These are phyloP conservation scores for Entomortierella parvispora DNA, from an alignment of 192 early-diverging fungal genomes.

Conservation along the genomic window DNA sequence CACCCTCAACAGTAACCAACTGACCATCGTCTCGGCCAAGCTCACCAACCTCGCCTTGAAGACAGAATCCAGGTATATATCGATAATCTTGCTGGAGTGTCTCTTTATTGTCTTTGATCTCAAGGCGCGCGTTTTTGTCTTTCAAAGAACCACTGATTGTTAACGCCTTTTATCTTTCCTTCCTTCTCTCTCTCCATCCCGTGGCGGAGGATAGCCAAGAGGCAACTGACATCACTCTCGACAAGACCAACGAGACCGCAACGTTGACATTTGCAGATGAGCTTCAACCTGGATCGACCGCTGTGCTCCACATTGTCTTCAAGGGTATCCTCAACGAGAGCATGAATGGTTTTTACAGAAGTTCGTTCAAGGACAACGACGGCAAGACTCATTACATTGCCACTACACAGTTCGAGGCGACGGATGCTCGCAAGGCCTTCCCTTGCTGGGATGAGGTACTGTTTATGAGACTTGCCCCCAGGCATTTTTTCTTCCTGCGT, in stretches of 20 bases:
- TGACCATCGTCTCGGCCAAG: slow-evolving; percentile 69
- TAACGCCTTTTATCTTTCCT: not conserved
- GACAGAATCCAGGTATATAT: slow-evolving; percentile 60
- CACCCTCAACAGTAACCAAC: slow-evolving; percentile 73
- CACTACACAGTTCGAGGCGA: slow-evolving; percentile 96
- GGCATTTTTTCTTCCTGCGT: not conserved
- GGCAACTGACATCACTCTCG: slow-evolving; percentile 56
- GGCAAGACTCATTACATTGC: slow-evolving; percentile 76
- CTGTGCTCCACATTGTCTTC: slow-evolving; percentile 67
- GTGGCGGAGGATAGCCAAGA: slow-evolving; percentile 35
- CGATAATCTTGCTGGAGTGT: too few species aligned
- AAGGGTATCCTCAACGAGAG: slow-evolving; percentile 80
- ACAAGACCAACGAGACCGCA: slow-evolving; percentile 58
- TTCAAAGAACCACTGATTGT: not conserved
- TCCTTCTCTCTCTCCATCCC: too few species aligned
- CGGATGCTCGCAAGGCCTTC: slow-evolving; percentile 89
- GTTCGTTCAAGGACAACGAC: slow-evolving; percentile 62
- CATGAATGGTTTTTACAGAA: slow-evolving; percentile 96
- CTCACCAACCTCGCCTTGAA: slow-evolving; percentile 57
- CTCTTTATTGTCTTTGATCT: not conserved
- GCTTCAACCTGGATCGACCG: slow-evolving; percentile 60
- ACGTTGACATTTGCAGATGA: slow-evolving; percentile 70
- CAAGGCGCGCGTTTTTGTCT: not conserved
- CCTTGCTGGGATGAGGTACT: slow-evolving; percentile 95
- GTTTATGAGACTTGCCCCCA: too few species aligned